Conservation (phyloP, 2,329 filamentous ascomycete species). For the Fusarium temperatum region DNA sequence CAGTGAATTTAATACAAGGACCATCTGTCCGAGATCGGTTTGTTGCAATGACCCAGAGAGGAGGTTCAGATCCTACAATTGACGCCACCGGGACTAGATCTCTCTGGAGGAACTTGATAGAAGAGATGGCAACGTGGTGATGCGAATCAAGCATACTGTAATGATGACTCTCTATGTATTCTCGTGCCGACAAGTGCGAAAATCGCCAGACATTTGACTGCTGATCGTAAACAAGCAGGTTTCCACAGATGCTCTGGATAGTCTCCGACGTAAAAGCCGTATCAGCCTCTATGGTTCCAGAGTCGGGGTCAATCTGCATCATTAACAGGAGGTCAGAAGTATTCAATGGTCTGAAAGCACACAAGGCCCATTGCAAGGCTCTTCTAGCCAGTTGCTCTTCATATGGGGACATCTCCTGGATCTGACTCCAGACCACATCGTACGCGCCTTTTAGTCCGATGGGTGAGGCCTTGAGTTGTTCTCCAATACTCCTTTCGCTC, state of each 20-base stretch:
- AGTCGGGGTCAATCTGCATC: rapidly evolving
- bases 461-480: rapidly evolving
- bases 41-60: rapidly evolving
- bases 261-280: rapidly evolving
- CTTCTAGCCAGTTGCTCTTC: rapidly evolving
- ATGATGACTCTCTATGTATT: rapidly evolving
- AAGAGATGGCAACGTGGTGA: neutral
- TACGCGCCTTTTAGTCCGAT: rapidly evolving
- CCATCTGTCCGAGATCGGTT: no score
- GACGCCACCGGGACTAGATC: neutral
- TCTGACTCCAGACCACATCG: neutral
- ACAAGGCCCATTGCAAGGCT: rapidly evolving
- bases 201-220: rapidly evolving
- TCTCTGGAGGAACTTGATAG: rapidly evolving
- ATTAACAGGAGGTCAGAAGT: rapidly evolving
- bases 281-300: rapidly evolving
- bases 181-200: neutral
- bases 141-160: rapidly evolving
- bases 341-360: rapidly evolving
- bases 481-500: rapidly evolving
- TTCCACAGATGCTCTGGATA: neutral
- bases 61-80: no score
- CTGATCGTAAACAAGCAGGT: rapidly evolving
- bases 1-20: no score
- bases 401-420: rapidly evolving